A percentile compares a stretch with the other conserved stretches of the same genome.
phyloP scores from a whole-genome alignment of 108 stramenopile species.

The Parietichytrium sp. region DNA sequence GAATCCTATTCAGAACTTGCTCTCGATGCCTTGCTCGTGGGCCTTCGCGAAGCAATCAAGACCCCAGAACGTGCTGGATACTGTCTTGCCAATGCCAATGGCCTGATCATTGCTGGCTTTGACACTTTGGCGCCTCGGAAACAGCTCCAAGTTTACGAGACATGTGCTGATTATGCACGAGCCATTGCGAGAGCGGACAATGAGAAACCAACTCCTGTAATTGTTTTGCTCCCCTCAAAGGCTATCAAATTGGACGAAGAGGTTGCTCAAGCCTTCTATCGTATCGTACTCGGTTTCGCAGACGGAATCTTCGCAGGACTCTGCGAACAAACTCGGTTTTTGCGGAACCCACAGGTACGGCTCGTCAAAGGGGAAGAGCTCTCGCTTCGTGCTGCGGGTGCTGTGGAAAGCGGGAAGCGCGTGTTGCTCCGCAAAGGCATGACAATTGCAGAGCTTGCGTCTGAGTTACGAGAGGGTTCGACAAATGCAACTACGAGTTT shows the following conservation, averaged over 20 bases:
- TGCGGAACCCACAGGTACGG: neutral
- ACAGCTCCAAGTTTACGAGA: neutral
- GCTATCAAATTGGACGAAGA: neutral
- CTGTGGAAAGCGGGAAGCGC: neutral
- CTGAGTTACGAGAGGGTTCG: neutral
- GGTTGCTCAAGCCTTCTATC: neutral
- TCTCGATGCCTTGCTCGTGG: slow-evolving; percentile 22
- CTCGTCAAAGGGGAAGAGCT: neutral
- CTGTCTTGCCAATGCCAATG: slow-evolving; percentile 17
- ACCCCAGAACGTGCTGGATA: slow-evolving; percentile 9
- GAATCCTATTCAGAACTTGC: slow-evolving; percentile 6
- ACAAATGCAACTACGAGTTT: neutral
- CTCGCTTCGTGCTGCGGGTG: neutral
- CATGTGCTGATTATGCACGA: neutral
- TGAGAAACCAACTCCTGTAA: neutral
- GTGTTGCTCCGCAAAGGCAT: slow-evolving; percentile 29
- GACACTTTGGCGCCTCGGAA: neutral
- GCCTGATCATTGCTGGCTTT: neutral
- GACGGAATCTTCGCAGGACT: neutral
- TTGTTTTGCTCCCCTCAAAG: neutral
- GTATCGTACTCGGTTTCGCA: neutral
- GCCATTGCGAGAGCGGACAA: neutral
- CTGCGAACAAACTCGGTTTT: neutral
- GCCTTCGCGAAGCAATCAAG: neutral
- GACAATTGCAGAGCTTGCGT: neutral